These are phyloP conservation scores for Suillus discolor DNA, from an alignment of 768 basidiomycete species.

Conservation along the genomic window DNA sequence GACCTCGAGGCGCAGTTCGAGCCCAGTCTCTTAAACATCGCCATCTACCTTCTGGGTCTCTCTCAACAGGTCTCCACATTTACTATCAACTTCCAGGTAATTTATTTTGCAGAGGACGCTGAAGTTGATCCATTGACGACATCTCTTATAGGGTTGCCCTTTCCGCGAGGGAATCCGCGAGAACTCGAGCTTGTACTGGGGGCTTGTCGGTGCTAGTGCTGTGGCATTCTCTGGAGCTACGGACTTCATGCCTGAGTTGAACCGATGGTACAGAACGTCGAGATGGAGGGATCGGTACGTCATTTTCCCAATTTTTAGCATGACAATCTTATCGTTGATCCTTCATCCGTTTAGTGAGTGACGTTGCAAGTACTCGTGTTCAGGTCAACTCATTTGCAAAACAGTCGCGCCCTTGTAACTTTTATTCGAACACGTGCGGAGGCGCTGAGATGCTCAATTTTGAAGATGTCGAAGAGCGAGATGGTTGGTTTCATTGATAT, in stretches of 20 bases:
- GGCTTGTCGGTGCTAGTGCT: conserved; percentile 82
- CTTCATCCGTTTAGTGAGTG: conserved; percentile 47
- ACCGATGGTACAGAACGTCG: conserved; percentile 95
- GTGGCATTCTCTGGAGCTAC: conserved; percentile 95
- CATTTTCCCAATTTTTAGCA: background rate
- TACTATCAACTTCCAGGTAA: conserved; percentile 94
- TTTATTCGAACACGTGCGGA: background rate
- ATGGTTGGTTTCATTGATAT: conserved; percentile 57
- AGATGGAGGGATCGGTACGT: conserved; percentile 79
- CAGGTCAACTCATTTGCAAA: background rate
- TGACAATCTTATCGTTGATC: background rate
- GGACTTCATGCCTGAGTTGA: conserved; percentile 93
- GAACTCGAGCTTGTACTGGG: conserved; percentile 92
- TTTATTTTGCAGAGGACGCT: background rate
- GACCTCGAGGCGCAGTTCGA: conserved; percentile 97
- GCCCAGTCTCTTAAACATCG: conserved; percentile 92
- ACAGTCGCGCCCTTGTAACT: conserved; percentile 1
- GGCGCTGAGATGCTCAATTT: conserved; percentile 69
- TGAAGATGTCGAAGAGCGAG: conserved; percentile 96
- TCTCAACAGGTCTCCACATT: conserved; percentile 99
- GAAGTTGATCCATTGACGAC: background rate
- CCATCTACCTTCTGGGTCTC: conserved; percentile 92
- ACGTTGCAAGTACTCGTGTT: conserved; percentile 4
- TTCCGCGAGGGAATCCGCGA: conserved; percentile 98
- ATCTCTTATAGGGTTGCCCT: conserved; percentile 71